Evolutionary conservation across 192 early-diverging fungal genomes (phyloP), one percentile per base, ranked within the genome.

Genomic region (Umbelopsis isabellina): DNA sequence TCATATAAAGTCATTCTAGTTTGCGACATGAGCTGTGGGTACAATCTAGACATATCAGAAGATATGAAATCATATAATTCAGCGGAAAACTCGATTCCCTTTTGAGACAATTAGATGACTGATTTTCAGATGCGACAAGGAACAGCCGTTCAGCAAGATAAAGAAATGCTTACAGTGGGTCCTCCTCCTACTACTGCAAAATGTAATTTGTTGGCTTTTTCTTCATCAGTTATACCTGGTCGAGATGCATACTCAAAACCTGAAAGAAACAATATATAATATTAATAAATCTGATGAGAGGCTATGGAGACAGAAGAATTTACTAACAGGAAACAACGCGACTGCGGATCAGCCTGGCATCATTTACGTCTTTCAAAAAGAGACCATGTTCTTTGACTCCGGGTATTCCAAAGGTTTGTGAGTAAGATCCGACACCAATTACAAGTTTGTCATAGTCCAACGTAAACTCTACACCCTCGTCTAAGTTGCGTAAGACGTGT

Each of bases 151-250:
- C 22, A 25, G 22, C 9, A 61, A 61, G 15, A 22, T 70, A 9
- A 3, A 15, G 47, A 18, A 18, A 13, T 64, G 33, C 46, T 58
- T 72, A 86, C 90, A 1, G 94, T 96, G 12, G 94, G 93, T 1
- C 94, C 94, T 46, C 94, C 95, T 12, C 95, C 95, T 9, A 95
- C 92, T 3, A 94, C 87, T 1, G 89, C 93, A 74, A 97, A 92
- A 71, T 95, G 92, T 58, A 97, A 71, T 53, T 90, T 68, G 4
- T 85, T 79, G 33, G 83, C 79, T 70, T 85, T 83, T 76, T 94
- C 88, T 65, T 90, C 79, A 4, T 86, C 82, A 0, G 88, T 84
- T 8, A 88, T 68, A 20, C 82, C 81, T 67, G 86, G 88, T 58
- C 93, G 90, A 55, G 85, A 82, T 4, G 95, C 95, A 21, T 83